Conservation (phyloP, 306 rosid genomes). For the Cucumis melo region DNA sequence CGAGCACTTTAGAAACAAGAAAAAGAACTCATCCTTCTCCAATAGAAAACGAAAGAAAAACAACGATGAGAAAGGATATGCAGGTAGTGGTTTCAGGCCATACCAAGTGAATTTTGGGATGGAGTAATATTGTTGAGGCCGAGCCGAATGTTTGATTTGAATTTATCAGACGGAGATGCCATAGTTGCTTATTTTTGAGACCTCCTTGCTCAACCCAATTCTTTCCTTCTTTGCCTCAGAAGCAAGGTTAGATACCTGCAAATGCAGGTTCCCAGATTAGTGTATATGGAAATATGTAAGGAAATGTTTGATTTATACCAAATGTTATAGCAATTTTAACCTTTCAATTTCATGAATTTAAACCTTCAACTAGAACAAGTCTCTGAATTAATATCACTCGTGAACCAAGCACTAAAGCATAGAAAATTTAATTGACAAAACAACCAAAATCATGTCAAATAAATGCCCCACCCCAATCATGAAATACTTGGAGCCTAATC, state of each 20-base stretch:
- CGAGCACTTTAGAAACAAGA: background rate
- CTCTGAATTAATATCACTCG: background rate
- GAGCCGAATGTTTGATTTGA: background rate
- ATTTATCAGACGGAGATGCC: slow-evolving; percentile 70
- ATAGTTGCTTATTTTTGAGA: slow-evolving; percentile 66
- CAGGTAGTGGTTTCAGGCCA: background rate
- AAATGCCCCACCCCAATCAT: background rate
- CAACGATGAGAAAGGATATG: background rate
- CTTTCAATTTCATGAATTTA: background rate
- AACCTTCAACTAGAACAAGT: background rate
- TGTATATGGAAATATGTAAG: background rate
- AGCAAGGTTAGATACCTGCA: slow-evolving; percentile 63
- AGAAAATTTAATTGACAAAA: background rate
- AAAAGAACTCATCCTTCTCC: background rate
- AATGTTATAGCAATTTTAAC: background rate
- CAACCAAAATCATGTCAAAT: background rate
- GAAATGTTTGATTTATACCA: background rate
- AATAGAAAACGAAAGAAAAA: background rate
- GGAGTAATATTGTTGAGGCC: background rate
- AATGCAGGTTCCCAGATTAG: background rate
- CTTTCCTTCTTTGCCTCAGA: slow-evolving; percentile 66
- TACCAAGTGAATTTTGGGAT: background rate
- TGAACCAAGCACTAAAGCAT: background rate
- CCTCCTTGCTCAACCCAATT: slow-evolving; percentile 46
- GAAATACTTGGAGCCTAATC: background rate